These are phyloP conservation scores for Corniculantispora saksenae DNA, from an alignment of 2,329 filamentous ascomycete genomes.

Conservation along the genomic window DNA sequence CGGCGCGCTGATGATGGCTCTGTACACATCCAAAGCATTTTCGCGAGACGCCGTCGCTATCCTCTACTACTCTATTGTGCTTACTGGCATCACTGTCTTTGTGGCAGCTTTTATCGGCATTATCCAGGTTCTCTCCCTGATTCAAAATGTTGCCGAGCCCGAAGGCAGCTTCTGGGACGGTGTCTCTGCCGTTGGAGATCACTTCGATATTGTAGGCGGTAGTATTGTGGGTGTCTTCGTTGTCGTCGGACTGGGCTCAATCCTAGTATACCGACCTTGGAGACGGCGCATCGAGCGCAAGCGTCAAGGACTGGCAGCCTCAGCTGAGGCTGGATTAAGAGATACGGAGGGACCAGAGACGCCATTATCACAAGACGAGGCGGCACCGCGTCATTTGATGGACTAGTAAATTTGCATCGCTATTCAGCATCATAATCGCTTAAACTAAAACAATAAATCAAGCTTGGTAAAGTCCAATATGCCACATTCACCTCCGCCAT, in stretches of 20 bases:
- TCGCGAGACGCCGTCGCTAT: constrained; percentile 84
- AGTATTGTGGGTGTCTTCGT: constrained; percentile 84
- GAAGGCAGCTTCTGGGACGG: constrained; percentile 87
- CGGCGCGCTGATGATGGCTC: constrained; percentile 89
- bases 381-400: constrained; percentile 16
- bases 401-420: constrained; percentile 10
- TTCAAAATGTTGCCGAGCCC: constrained; percentile 74
- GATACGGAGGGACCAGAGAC: constrained; percentile 12
- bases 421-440: constrained; percentile 9
- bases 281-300: constrained; percentile 47
- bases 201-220: constrained; percentile 85
- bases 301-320: constrained; percentile 1
- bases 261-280: constrained; percentile 81
- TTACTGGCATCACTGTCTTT: constrained; percentile 79
- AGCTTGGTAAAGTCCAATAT: not conserved
- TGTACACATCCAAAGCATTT: constrained; percentile 81
- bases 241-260: constrained; percentile 70
- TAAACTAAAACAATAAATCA: not conserved
- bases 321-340: constrained; percentile 12
- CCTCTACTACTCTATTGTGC: constrained; percentile 87
- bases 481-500: not conserved
- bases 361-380: constrained; percentile 11
- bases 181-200: constrained; percentile 71
- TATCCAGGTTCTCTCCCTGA: constrained; percentile 78
- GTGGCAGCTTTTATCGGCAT: constrained; percentile 85